Evolutionary conservation across 1,139 yeast genomes (phyloP), one percentile per base, ranked within the genome.

Genomic region (Arxiozyma bovina): DNA sequence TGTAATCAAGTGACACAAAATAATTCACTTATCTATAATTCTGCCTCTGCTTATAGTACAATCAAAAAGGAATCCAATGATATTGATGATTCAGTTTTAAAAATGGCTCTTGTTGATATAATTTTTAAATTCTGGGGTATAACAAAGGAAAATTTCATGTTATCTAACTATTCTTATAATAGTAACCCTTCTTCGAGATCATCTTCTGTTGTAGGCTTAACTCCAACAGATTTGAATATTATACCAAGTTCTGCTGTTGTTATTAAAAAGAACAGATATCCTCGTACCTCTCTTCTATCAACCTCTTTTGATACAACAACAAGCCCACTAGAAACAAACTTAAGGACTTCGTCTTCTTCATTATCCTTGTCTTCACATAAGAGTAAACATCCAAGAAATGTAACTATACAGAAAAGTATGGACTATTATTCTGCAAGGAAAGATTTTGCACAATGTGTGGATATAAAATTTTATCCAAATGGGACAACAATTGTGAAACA

Each of bases 71-170:
- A 17, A 21, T 27, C 34, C 0, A 30, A 42, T 22, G 34, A 49
- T 42, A 11, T 25, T 0, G 94, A 87, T 60, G 96, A 88, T 51
- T 74, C 82, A 0, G 79, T 88, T 0, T 70, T 88, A 46, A 75
- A 90, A 49, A 74, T 78, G 38, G 90, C 96, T 0, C 71, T 93
- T 2, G 80, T 86, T 7, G 96, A 88, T 61, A 85, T 83, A 46
- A 79, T 93, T 54, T 87, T 91, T 66, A 77, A 78, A 55, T 73
- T 83, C 34, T 73, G 91, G 43, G 97, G 97, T 0, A 76, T 91
- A 17, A 79, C 79, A 47, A 78, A 77, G 55, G 72, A 70, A 27
- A 68, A 68, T 48, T 63, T 73, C 57, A 51, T 27, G 17, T 15
- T 48, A n/a, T 25, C 49, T 20, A 54, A 55, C 27, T 55, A 54